Base-by-base conservation (phyloP, 257 asterid species). In the Perilla frutescens region DNA sequence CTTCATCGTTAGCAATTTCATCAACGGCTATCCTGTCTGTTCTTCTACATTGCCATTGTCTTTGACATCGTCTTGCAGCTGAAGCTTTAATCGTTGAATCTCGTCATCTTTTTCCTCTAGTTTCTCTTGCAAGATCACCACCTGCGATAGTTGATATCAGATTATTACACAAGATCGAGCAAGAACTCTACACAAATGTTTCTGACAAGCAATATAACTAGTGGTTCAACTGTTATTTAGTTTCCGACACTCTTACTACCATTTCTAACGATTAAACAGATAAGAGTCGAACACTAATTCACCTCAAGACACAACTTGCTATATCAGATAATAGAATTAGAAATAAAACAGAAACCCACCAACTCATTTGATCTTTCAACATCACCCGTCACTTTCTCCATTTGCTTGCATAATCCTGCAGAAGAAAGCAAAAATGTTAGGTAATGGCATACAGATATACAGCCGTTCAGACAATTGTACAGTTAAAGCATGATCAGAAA, bases 331-430 rank as follows among this genome's bases (percentile, higher is more conserved):
- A 70, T 6, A 55, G 26, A 77, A 62, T 7, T 20, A 20, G 26
- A 20, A 20, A 20, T 20, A 64, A 3, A 50, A 66, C 36, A 31
- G 49, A 37, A 31, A 51, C 54, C 60, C 83, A 94, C 96, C 99
- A 89, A 80, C 81, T 95, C 98, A 37, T 95, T 95, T 49, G 99
- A 95, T 85, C 91, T 83, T 66, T 95, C 97, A 39, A 86, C 92
- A 71, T 89, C 93, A 26, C 86, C 84, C 0, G 91, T 84, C 81
- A 88, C 82, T 55, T 81, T 90, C 68, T 90, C 97, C 87, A 92
- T 84, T 74, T 89, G 96, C 81, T 85, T 89, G 85, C 85, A 90
- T 32, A 95, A 63, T 54, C 96, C 99, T 94, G 88, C 85, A 84
- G 58, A 68, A 66, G 26, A 20, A 20, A 20, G 26, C 26, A 63